These are phyloP conservation scores for Orbilia quercus DNA, from an alignment of 2,329 filamentous ascomycete genomes.

Conservation along the genomic window DNA sequence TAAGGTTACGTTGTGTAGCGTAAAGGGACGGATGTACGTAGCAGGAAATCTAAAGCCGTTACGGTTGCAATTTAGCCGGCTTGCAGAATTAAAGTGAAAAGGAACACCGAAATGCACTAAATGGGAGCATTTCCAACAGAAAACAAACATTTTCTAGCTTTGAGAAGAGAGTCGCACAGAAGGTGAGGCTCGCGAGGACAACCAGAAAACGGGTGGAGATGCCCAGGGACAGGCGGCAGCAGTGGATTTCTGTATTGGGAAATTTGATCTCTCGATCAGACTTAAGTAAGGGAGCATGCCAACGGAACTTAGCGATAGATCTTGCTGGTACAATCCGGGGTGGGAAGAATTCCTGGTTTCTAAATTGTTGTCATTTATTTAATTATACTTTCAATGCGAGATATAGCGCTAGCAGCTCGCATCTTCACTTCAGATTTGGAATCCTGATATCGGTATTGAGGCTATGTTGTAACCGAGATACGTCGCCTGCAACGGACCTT, in stretches of 20 bases:
- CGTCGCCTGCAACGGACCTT: no score
- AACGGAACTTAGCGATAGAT: background rate
- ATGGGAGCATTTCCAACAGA: constrained; percentile 36
- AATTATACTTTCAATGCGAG: no score
- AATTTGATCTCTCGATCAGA: constrained; percentile 8
- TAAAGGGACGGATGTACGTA: constrained; percentile 2
- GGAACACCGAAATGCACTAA: background rate
- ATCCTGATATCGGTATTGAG: no score
- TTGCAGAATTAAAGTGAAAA: constrained; percentile 30
- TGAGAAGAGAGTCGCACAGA: constrained; percentile 23
- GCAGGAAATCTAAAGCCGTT: background rate
- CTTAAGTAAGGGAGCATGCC: background rate
- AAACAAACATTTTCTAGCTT: constrained; percentile 23
- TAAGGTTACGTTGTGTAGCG: constrained; percentile 49
- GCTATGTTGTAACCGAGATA: no score
- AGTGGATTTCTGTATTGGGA: constrained; percentile 30
- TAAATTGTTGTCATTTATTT: no score
- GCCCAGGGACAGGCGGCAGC: constrained; percentile 30
- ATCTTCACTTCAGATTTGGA: no score
- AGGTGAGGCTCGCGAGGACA: background rate
- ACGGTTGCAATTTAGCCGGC: constrained; percentile 16
- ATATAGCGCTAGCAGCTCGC: no score
- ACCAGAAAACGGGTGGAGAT: constrained; percentile 27
- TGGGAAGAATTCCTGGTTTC: no score
- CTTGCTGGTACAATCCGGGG: no score